phyloP scores from a whole-genome alignment of 2,329 filamentous ascomycete species.

The Colletotrichum costaricense region DNA sequence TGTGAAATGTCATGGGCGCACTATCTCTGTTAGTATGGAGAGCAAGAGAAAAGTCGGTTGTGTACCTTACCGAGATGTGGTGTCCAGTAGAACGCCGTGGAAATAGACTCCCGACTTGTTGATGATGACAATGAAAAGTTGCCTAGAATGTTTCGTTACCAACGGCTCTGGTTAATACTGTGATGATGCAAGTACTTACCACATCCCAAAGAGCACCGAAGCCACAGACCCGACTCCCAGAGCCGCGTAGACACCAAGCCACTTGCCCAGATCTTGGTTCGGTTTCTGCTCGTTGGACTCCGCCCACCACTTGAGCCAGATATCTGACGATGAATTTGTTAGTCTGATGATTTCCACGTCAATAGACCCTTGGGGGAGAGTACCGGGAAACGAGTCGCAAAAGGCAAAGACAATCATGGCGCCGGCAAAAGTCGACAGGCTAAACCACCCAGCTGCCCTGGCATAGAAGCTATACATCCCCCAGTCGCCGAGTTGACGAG shows the following conservation, averaged over 20 bases:
- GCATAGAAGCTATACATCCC: constrained; percentile 41
- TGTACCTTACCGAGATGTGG: constrained; percentile 35
- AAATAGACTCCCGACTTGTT: constrained; percentile 44
- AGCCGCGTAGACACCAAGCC: constrained; percentile 48
- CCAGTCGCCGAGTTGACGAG: constrained; percentile 31
- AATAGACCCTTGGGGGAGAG: not conserved
- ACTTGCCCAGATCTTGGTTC: constrained; percentile 49
- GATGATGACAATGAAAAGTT: constrained; percentile 46
- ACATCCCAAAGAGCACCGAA: constrained; percentile 15
- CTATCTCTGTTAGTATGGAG: not conserved
- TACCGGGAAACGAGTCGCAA: constrained; percentile 41
- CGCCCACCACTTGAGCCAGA: constrained; percentile 63
- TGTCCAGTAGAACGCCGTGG: constrained; percentile 42
- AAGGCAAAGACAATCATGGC: constrained; percentile 41
- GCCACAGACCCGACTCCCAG: constrained; percentile 18
- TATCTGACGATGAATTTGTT: not conserved
- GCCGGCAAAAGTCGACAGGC: constrained; percentile 36
- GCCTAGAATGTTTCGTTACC: constrained; percentile 35
- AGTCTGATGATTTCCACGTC: not conserved
- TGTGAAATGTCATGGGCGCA: constrained; percentile 38
- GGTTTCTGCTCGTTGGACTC: constrained; percentile 51
- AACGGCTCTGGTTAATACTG: constrained; percentile 25
- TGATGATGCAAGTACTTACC: constrained; percentile 29
- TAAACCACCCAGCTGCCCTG: constrained; percentile 41
- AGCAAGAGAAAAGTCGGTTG: not conserved